These are phyloP conservation scores for Collybia sp. DNA, from an alignment of 768 basidiomycete genomes.

Conservation along the genomic window DNA sequence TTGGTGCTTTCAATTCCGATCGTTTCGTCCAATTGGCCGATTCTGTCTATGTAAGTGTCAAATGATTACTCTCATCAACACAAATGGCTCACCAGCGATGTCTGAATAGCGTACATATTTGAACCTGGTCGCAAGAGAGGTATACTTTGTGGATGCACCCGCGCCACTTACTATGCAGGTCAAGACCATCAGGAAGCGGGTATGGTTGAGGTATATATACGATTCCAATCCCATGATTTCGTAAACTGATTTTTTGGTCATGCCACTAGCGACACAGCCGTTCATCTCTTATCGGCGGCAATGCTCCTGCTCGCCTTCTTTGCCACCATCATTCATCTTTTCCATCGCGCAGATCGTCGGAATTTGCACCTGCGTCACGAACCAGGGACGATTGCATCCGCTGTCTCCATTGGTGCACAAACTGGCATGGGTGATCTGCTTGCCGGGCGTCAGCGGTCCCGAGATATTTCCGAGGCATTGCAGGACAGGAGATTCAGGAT, in stretches of 20 bases:
- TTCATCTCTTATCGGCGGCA: constrained; percentile 35
- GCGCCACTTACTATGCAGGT: constrained; percentile 35
- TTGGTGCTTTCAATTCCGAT: constrained; percentile 29
- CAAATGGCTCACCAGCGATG: background rate
- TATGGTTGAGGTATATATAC: constrained; percentile 42
- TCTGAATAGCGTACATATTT: constrained; percentile 47
- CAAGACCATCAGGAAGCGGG: constrained; percentile 37
- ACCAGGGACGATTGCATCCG: constrained; percentile 54
- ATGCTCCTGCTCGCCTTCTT: constrained; percentile 41
- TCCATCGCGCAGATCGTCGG: constrained; percentile 40
- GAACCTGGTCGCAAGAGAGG: constrained; percentile 41
- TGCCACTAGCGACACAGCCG: constrained; percentile 30
- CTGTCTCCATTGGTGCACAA: constrained; percentile 48
- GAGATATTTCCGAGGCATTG: constrained; percentile 37
- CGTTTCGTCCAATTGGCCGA: constrained; percentile 32
- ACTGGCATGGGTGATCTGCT: constrained; percentile 43
- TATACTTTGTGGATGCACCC: constrained; percentile 40
- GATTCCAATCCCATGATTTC: background rate
- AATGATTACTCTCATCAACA: background rate
- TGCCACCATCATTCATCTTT: constrained; percentile 38
- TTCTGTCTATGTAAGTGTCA: constrained; percentile 43
- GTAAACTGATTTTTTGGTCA: background rate
- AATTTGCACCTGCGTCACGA: constrained; percentile 39
- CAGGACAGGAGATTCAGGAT: constrained; percentile 45
- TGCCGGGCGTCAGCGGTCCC: constrained; percentile 30